These are phyloP conservation scores for Lepidium campestre DNA, from an alignment of 441 rosid genomes.

Conservation along the genomic window DNA sequence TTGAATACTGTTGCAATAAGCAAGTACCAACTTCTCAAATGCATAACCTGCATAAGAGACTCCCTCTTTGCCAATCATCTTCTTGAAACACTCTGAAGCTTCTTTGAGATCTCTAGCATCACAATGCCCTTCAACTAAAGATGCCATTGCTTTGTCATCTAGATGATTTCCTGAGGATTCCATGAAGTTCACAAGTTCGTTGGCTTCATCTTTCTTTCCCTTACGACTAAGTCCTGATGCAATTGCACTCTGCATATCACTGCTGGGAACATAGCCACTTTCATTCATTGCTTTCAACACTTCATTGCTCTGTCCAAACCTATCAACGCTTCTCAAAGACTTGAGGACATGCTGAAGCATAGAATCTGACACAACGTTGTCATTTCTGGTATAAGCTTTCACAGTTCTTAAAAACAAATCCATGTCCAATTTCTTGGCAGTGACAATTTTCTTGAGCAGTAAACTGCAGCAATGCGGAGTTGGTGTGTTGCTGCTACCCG, in stretches of 20 bases:
- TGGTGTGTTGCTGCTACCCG: constrained; percentile 53
- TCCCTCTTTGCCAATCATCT: constrained; percentile 49
- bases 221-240: constrained; percentile 44
- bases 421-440: constrained; percentile 46
- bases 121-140: constrained; percentile 66
- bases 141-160: constrained; percentile 49
- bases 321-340: constrained; percentile 59
- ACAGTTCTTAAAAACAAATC: constrained; percentile 55
- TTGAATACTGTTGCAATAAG: constrained; percentile 50
- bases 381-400: constrained; percentile 41
- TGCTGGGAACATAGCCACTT: constrained; percentile 38
- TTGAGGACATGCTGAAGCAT: constrained; percentile 50
- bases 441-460: constrained; percentile 58
- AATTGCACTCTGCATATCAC: constrained; percentile 45
- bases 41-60: constrained; percentile 39
- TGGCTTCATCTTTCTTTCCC: constrained; percentile 45
- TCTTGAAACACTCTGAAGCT: constrained; percentile 52
- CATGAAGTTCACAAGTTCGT: constrained; percentile 42
- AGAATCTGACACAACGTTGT: constrained; percentile 45
- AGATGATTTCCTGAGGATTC: constrained; percentile 42
- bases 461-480: constrained; percentile 40
- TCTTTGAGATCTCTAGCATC: constrained; percentile 51
- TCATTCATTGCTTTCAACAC: constrained; percentile 65
- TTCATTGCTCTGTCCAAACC: constrained; percentile 49
- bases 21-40: constrained; percentile 52